A percentile compares a stretch with the other conserved stretches of the same genome.
phyloP scores from a whole-genome alignment of 164 flowering plant species.

The Hamamelis virginiana region DNA sequence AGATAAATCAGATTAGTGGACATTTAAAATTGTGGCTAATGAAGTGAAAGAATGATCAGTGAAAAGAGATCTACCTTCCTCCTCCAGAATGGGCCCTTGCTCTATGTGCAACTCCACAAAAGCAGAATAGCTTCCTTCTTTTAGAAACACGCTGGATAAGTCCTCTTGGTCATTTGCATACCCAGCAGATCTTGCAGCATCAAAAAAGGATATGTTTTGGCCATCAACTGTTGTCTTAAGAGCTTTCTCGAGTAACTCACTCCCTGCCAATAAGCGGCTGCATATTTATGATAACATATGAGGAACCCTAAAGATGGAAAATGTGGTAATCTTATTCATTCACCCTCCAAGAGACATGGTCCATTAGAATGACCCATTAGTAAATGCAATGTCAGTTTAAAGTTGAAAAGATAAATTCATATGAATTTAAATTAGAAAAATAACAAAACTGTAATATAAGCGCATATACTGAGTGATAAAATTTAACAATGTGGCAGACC shows the following conservation, averaged over 20 bases:
- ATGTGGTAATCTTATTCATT: neutral
- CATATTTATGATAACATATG: constrained; percentile 23
- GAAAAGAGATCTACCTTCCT: constrained; percentile 58
- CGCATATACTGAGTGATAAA: neutral
- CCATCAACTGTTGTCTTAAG: constrained; percentile 68
- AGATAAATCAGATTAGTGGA: constrained; percentile 1
- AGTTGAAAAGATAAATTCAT: neutral
- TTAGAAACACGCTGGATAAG: constrained; percentile 60
- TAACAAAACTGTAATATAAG: neutral
- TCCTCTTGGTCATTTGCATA: constrained; percentile 57
- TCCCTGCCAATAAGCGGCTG: constrained; percentile 94
- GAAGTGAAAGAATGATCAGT: neutral
- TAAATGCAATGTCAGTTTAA: neutral
- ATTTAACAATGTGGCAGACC: neutral
- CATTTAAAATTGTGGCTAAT: neutral
- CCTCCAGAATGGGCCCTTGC: constrained; percentile 94
- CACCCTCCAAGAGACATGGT: too few relatives aligned
- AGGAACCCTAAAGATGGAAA: constrained; percentile 7
- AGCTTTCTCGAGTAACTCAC: constrained; percentile 52
- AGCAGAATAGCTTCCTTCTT: constrained; percentile 76
- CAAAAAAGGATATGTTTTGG: constrained; percentile 73
- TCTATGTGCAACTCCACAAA: constrained; percentile 96
- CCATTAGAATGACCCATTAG: too few relatives aligned
- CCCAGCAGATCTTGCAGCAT: constrained; percentile 86
- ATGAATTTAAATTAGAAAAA: neutral